Conservation (phyloP, 495 filamentous ascomycete species). For the Penicillium diatomitis region DNA sequence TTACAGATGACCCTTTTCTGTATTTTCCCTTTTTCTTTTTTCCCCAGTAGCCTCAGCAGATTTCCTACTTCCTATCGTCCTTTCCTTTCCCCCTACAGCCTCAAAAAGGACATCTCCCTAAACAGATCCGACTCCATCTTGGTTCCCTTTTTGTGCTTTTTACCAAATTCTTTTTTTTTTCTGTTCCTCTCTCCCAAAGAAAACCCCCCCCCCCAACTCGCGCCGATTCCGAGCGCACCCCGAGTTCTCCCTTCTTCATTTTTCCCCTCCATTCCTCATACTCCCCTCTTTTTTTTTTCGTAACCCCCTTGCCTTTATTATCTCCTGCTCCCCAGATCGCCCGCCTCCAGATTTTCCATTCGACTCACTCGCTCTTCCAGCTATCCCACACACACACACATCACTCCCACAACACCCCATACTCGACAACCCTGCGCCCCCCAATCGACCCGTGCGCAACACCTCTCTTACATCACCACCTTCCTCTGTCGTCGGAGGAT, state of each 20-base stretch:
- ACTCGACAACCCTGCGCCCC: conserved; percentile 13
- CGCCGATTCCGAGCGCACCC: conserved; percentile 26
- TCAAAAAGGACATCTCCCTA: no score
- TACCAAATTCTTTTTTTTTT: conserved; percentile 8
- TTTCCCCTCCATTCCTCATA: conserved; percentile 33
- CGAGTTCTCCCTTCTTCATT: conserved; percentile 31
- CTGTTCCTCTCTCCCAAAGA: not conserved
- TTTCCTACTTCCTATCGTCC: conserved; percentile 7
- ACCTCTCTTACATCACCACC: not conserved
- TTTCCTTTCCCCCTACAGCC: conserved; percentile 7
- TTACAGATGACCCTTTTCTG: conserved; percentile 2
- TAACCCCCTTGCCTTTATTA: conserved; percentile 18
- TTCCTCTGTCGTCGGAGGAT: not conserved
- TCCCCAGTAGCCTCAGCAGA: not conserved
- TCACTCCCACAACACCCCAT: no score
- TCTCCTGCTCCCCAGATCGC: conserved; percentile 30
- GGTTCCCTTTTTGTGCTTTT: not conserved
- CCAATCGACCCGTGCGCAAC: conserved; percentile 10
- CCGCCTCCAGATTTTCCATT: conserved; percentile 21
- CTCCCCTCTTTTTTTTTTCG: conserved; percentile 14
- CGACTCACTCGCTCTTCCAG: conserved; percentile 5
- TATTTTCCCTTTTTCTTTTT: conserved; percentile 13
- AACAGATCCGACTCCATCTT: no score
- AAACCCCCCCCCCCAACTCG: conserved; percentile 5
- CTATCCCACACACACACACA: no score